Percentiles rank a stretch among this genome's conserved stretches.
Evolutionary conservation across 2,329 filamentous ascomycete species (phyloP).

Genomic region (Diaporthe citrichinensis): DNA sequence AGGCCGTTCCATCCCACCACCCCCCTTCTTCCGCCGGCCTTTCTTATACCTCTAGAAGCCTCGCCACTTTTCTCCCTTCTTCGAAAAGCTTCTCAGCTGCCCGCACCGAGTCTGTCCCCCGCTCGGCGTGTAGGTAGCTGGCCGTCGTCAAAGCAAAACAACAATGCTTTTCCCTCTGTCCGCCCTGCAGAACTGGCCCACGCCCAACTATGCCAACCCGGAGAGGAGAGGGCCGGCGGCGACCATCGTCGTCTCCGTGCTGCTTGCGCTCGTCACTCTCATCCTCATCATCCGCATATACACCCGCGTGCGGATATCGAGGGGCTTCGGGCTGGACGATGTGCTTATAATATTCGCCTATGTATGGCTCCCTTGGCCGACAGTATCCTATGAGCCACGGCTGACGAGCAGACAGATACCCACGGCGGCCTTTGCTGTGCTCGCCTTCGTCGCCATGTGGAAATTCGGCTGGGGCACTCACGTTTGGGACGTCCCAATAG

Average conservation of each 20-base stretch:
- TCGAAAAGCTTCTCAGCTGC: slow-evolving; percentile 14
- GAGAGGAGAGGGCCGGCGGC: slow-evolving; percentile 50
- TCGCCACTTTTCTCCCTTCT: slow-evolving; percentile 18
- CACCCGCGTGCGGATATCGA: slow-evolving; percentile 51
- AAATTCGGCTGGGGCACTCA: slow-evolving; percentile 51
- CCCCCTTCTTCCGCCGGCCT: neutral
- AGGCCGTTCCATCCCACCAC: slow-evolving; percentile 31
- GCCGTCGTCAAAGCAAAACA: neutral
- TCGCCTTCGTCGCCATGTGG: slow-evolving; percentile 48
- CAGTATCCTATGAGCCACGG: neutral
- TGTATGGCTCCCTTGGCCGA: slow-evolving; percentile 45
- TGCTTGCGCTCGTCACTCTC: slow-evolving; percentile 49
- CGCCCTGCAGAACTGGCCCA: slow-evolving; percentile 49
- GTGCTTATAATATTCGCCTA: slow-evolving; percentile 54
- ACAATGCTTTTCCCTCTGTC: slow-evolving; percentile 48
- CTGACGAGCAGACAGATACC: slow-evolving; percentile 47
- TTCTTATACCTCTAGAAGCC: neutral
- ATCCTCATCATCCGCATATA: slow-evolving; percentile 54
- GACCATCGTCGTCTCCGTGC: slow-evolving; percentile 47
- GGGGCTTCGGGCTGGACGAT: slow-evolving; percentile 55
- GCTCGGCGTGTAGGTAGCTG: slow-evolving; percentile 14
- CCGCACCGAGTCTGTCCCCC: slow-evolving; percentile 7
- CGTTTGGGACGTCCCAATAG: slow-evolving; percentile 51
- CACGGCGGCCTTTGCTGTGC: slow-evolving; percentile 50
- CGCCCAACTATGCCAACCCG: slow-evolving; percentile 51